A percentile compares a stretch with the other conserved stretches of the same genome.
Evolutionary conservation across 106 monocot species (phyloP).

Genomic region (Phalaenopsis aphrodite): DNA sequence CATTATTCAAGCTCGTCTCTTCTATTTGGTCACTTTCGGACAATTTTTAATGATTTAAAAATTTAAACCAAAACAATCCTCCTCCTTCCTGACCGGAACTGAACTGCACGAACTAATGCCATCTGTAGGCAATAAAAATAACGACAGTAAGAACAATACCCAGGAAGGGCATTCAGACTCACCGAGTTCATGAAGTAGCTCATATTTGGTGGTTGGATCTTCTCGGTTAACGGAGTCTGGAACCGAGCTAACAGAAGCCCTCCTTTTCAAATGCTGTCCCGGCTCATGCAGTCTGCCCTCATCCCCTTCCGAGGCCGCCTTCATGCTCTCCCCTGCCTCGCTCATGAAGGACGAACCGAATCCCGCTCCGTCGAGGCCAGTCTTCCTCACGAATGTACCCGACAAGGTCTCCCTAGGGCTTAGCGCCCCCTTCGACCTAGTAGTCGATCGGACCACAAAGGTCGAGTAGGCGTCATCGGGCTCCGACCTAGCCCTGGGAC

Average conservation of each 20-base stretch:
- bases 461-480: conserved; percentile 60
- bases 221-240: conserved; percentile 74
- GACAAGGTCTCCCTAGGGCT: conserved; percentile 35
- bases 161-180: conserved; percentile 10
- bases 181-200: conserved; percentile 95
- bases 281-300: conserved; percentile 18
- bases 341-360: conserved; percentile 64
- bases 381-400: conserved; percentile 47
- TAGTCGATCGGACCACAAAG: conserved; percentile 46
- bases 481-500: conserved; percentile 19
- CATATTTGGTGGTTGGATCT: conserved; percentile 89
- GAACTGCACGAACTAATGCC: neutral
- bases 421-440: conserved; percentile 16
- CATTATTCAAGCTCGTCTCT: neutral
- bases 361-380: conserved; percentile 23
- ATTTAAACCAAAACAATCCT: neutral
- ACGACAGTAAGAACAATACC: neutral
- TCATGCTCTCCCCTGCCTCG: conserved; percentile 27
- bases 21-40: neutral
- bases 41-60: neutral
- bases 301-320: conserved; percentile 14
- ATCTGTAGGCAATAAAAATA: neutral
- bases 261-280: conserved; percentile 50
- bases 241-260: conserved; percentile 81
- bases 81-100: neutral